A percentile compares a stretch with the other conserved stretches of the same genome.
Conservation (phyloP, 192 early-diverging fungal genomes). For the Gryganskiella cystojenkinii region DNA sequence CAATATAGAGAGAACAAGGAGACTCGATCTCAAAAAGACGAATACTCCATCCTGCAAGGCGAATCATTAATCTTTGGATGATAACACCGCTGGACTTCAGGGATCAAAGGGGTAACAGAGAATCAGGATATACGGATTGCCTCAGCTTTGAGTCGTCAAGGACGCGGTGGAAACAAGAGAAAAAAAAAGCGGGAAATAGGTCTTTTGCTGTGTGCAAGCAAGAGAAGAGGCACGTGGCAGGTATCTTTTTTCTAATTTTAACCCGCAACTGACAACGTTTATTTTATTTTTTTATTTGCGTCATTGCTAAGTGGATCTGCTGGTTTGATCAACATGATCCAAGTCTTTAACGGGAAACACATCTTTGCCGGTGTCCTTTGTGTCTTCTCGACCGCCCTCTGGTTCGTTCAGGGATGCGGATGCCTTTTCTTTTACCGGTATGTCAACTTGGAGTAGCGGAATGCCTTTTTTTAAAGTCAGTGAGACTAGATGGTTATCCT, state of each 20-base stretch:
- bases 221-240: too few relatives aligned
- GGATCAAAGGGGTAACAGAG: too few relatives aligned
- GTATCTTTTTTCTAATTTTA: not conserved
- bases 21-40: too few relatives aligned
- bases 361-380: slow-evolving; percentile 70
- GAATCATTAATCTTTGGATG: too few relatives aligned
- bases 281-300: not conserved
- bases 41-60: too few relatives aligned
- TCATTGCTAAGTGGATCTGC: slow-evolving; percentile 70
- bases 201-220: too few relatives aligned
- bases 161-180: too few relatives aligned
- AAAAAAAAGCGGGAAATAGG: too few relatives aligned
- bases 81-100: too few relatives aligned
- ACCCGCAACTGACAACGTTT: not conserved
- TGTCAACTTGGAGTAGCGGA: not conserved
- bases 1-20: not conserved
- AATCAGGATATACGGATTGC: too few relatives aligned
- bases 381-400: slow-evolving; percentile 62
- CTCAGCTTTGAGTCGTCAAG: too few relatives aligned
- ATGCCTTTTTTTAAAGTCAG: not conserved
- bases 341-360: slow-evolving; percentile 76
- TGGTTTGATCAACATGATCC: slow-evolving; percentile 83
- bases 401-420: slow-evolving; percentile 56
- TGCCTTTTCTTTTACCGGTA: slow-evolving; percentile 45
- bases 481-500: not conserved